Evolutionary conservation across 768 basidiomycete species (phyloP), one percentile per base, ranked within the genome.

Genomic region (Tubosaeta brunneosetosa): DNA sequence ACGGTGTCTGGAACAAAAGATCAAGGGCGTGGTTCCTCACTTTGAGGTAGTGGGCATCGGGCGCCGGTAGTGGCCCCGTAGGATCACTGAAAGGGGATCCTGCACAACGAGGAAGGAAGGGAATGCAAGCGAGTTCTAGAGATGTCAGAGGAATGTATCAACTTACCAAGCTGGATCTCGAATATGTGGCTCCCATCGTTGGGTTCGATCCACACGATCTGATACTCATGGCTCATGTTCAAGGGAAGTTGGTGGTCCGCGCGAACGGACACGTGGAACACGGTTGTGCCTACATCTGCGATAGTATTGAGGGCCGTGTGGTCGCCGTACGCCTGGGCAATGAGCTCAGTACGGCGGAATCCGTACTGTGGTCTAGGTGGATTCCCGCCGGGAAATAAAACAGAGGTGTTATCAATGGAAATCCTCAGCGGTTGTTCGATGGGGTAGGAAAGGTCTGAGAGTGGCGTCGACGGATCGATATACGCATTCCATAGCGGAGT

Each of bases 151-250:
- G 10, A 29, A 17, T 31, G 8, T 6, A n/a, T 2, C 58, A 73
- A 26, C 26, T 16, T 53, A 81, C 82, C 83, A 7, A 83, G 69
- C 56, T 83, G 81, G 37, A 84, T 66, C 6, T 74, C 80, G 59
- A 85, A 85, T 19, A 84, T 72, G 66, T 82, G 82, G 3, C 76
- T 72, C 6, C 81, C 81, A 57, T 85, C 84, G 48, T 61, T 72
- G 1, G 81, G 79, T 66, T 85, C 83, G 51, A 84, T 81, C 63
- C 79, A 84, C 13, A 85, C 78, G 46, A 79, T 71, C 58, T 85
- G 83, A 59, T 85, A 83, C 59, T 85, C 83, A 51, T 84, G 82
- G 9, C 56, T 72, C 56, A 73, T 74, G 59, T 83, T 82, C 58
- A 85, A 62, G 12, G 77, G 77, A 22, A 60, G 62, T n/a, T 43